phyloP scores from a whole-genome alignment of 2,329 filamentous ascomycete species.

The Trichoderma sp. region DNA sequence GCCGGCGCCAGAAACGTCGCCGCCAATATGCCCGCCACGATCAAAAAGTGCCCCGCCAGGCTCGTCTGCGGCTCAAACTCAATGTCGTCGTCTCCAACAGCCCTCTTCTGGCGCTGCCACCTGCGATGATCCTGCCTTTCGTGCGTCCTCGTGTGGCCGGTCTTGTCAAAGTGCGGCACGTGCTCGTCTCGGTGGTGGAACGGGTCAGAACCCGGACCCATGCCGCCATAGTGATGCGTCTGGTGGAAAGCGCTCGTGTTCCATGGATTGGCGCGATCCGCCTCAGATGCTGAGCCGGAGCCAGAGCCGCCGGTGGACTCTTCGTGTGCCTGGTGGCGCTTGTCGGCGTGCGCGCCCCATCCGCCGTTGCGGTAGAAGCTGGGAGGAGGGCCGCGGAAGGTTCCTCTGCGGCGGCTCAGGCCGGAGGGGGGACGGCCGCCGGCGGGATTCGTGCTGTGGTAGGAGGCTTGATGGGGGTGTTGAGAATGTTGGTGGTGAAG shows the following conservation, averaged over 20 bases:
- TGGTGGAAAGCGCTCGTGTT: slow-evolving; percentile 31
- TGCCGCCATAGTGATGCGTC: slow-evolving; percentile 47
- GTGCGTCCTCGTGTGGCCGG: slow-evolving; percentile 74
- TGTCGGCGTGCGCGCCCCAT: slow-evolving; percentile 69
- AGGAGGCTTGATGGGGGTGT: slow-evolving; percentile 48
- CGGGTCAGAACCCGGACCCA: slow-evolving; percentile 62
- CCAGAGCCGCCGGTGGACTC: slow-evolving; percentile 42
- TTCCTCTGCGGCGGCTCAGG: slow-evolving; percentile 72
- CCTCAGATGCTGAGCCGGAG: background rate
- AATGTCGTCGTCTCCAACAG: slow-evolving; percentile 44
- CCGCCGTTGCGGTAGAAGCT: slow-evolving; percentile 84
- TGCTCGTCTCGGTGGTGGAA: slow-evolving; percentile 53
- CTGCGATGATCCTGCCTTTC: slow-evolving; percentile 59
- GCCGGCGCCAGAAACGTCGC: slow-evolving; percentile 53
- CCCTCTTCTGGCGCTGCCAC: slow-evolving; percentile 43
- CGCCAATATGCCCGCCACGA: slow-evolving; percentile 53
- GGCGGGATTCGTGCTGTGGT: slow-evolving; percentile 63
- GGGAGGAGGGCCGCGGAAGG: slow-evolving; percentile 84
- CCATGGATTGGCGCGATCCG: slow-evolving; percentile 33
- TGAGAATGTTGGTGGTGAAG: slow-evolving; percentile 43
- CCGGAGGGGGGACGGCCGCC: slow-evolving; percentile 81
- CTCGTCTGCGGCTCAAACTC: slow-evolving; percentile 49
- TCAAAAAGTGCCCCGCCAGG: slow-evolving; percentile 52
- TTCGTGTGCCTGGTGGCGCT: slow-evolving; percentile 59
- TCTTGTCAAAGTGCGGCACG: slow-evolving; percentile 74